Base-by-base conservation (phyloP, 2,329 filamentous ascomycete species). In the Lasiodiplodia hormozganensis region DNA sequence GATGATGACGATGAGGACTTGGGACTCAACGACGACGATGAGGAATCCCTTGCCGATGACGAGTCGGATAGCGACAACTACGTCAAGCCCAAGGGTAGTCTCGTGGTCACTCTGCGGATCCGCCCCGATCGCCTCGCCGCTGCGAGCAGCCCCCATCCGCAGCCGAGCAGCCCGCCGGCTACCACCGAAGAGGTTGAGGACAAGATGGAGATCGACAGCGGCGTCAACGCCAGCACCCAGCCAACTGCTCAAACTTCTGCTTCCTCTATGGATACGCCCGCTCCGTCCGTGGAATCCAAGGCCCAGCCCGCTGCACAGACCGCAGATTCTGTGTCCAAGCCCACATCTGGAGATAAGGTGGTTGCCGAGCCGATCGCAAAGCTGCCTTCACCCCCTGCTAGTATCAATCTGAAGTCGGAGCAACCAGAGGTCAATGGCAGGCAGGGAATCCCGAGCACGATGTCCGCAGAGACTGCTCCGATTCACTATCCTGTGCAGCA, bases 1-100 rank as follows among this genome's bases (percentile, higher is more conserved):
- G 92, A 94, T 69, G 91, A 89, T 31, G 90, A 90, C 6, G 89
- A 92, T 65, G 84, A 90, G 21, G 86, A 88, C 0, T 84, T 87
- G 65, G 87, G 86, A 54, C 82, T 83, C 3, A 87, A 89, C 43
- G 82, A 83, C 10, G 85, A 87, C 8, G 88, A 90, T n/a, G 86
- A 89, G 49, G 77, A 76, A 6, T 62, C 57, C 67, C 73, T 70
- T 40, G 72, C 78, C 14, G 76, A 76, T 49, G 81, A 82, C 47
- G 85, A 88, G 76, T 78, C 69, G 70, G 78, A 70, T 1, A 75
- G 77, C n/a, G 67, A 65, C n/a, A 51, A 57, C 38, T 31, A 57
- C 58, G 28, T 34, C 58, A 68, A 51, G 52, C 38, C 52, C 10
- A 65, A 65, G 49, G 49, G 60, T 25, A 60, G 67, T 40, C 57